These are phyloP conservation scores for Penicillium sp. DNA, from an alignment of 2,329 filamentous ascomycete species.

Conservation along the genomic window DNA sequence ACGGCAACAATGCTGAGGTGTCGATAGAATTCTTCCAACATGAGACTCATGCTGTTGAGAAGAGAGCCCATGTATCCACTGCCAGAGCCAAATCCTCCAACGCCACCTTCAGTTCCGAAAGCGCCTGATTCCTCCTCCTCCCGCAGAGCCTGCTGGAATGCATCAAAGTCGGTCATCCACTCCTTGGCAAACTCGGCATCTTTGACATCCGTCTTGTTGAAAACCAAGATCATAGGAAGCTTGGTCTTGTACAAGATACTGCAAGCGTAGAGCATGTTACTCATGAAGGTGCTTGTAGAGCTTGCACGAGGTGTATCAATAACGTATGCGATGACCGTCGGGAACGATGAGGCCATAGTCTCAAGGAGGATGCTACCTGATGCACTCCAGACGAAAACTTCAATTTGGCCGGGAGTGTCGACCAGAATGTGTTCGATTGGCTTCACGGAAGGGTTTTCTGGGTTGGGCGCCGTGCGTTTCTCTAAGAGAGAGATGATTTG, in stretches of 20 bases:
- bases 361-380: constrained; percentile 91
- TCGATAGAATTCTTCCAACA: constrained; percentile 96
- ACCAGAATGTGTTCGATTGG: constrained; percentile 80
- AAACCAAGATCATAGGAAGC: constrained; percentile 95
- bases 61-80: constrained; percentile 95
- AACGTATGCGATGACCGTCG: constrained; percentile 94
- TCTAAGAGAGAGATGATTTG: constrained; percentile 87
- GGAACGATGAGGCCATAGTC: constrained; percentile 87
- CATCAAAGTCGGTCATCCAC: constrained; percentile 99
- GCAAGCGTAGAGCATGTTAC: constrained; percentile 99
- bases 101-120: constrained; percentile 66
- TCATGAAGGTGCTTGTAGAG: constrained; percentile 97
- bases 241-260: constrained; percentile 99
- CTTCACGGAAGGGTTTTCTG: constrained; percentile 45
- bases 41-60: constrained; percentile 94
- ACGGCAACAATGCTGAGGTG: constrained; percentile 91
- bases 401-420: constrained; percentile 95
- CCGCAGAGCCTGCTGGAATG: constrained; percentile 81
- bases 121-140: constrained; percentile 74
- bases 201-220: constrained; percentile 98
- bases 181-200: constrained; percentile 88
- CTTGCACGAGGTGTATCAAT: constrained; percentile 94
- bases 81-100: constrained; percentile 60
- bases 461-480: constrained; percentile 68
- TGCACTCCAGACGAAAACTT: constrained; percentile 98